phyloP scores from a whole-genome alignment of 1,139 yeast genomes.

The Candida sp. region DNA sequence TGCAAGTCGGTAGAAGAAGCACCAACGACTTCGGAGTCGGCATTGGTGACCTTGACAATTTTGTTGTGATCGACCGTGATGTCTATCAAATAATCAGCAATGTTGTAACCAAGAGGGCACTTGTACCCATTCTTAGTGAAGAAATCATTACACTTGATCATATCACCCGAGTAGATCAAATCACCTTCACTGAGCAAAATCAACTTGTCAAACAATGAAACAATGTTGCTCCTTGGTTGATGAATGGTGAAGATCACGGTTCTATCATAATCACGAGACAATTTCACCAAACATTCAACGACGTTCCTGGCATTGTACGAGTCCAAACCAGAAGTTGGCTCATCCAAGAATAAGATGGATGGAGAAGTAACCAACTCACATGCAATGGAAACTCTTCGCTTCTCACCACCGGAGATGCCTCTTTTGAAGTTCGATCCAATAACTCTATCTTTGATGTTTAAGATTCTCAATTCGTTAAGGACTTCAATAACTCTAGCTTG shows the following conservation, averaged over 20 bases:
- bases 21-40: slow-evolving; percentile 23
- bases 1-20: slow-evolving; percentile 24
- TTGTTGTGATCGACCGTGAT: slow-evolving; percentile 71
- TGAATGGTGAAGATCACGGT: slow-evolving; percentile 94
- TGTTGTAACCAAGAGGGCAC: slow-evolving; percentile 90
- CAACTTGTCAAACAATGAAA: slow-evolving; percentile 84
- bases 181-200: slow-evolving; percentile 84
- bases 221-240: slow-evolving; percentile 98
- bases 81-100: slow-evolving; percentile 93
- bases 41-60: slow-evolving; percentile 24
- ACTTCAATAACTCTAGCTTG: slow-evolving; percentile 84
- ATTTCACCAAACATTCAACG: slow-evolving; percentile 78
- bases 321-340: slow-evolving; percentile 95
- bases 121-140: slow-evolving; percentile 76
- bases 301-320: slow-evolving; percentile 94
- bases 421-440: slow-evolving; percentile 90
- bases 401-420: slow-evolving; percentile 96
- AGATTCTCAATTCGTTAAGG: slow-evolving; percentile 80
- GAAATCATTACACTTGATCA: slow-evolving; percentile 71
- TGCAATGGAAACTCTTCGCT: slow-evolving; percentile 87
- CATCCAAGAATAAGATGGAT: slow-evolving; percentile 79
- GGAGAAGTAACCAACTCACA: slow-evolving; percentile 91
- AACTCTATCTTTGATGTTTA: slow-evolving; percentile 79
- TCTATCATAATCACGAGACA: slow-evolving; percentile 81
- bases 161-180: slow-evolving; percentile 86